A percentile compares a stretch with the other conserved stretches of the same genome.
Conservation (phyloP, 257 asterid genomes). For the Plectranthus barbatus region DNA sequence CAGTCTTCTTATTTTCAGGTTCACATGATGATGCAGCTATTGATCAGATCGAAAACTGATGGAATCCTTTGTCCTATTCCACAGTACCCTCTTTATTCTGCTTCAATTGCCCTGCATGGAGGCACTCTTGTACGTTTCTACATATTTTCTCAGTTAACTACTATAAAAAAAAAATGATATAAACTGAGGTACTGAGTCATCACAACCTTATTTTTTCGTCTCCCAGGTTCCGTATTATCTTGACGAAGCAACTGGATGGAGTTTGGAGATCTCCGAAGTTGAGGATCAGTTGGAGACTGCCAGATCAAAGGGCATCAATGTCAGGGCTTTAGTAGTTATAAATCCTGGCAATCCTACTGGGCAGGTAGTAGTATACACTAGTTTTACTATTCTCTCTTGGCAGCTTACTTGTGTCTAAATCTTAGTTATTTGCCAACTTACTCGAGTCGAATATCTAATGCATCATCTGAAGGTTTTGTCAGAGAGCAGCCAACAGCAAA, state of each 20-base stretch:
- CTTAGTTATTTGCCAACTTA: neutral
- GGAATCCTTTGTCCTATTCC: slow-evolving; percentile 98
- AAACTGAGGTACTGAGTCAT: neutral
- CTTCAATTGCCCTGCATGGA: slow-evolving; percentile 82
- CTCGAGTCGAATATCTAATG: slow-evolving; percentile 6
- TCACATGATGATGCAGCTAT: slow-evolving; percentile 98
- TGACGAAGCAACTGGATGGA: slow-evolving; percentile 98
- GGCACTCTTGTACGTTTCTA: slow-evolving; percentile 75
- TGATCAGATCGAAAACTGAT: slow-evolving; percentile 73
- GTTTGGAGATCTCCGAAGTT: slow-evolving; percentile 76
- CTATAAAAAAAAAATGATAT: neutral
- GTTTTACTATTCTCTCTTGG: neutral
- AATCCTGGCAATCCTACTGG: slow-evolving; percentile 99
- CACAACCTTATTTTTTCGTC: neutral
- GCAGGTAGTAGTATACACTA: slow-evolving; percentile 56
- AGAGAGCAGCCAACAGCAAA: slow-evolving; percentile 57
- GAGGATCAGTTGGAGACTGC: slow-evolving; percentile 71
- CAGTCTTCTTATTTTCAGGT: slow-evolving; percentile 88
- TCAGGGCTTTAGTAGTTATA: slow-evolving; percentile 89
- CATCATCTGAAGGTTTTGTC: slow-evolving; percentile 24
- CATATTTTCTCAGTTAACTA: neutral
- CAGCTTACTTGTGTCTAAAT: neutral
- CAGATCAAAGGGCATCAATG: slow-evolving; percentile 58
- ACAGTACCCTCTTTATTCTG: slow-evolving; percentile 80
- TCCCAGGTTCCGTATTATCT: slow-evolving; percentile 91